Evolutionary conservation across 176 grass and related monocot species (phyloP).

Genomic region (Pharus latifolius): DNA sequence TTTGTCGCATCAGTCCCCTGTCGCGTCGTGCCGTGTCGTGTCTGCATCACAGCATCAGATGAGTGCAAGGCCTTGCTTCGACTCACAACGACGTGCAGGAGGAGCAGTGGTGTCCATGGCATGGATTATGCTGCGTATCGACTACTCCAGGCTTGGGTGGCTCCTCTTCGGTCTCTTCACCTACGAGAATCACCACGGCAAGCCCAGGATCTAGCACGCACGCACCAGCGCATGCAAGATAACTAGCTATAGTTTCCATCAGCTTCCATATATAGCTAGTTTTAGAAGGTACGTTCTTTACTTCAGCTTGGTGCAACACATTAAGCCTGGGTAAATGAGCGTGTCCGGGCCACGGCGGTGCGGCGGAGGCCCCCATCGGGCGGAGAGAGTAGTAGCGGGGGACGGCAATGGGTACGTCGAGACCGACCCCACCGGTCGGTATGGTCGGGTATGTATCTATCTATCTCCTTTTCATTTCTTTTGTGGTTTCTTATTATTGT

Average conservation of each 20-base stretch:
- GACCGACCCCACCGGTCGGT: conserved; percentile 72
- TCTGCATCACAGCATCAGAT: conserved; percentile 16
- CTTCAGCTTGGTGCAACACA: neutral
- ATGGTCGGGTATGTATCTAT: conserved; percentile 63
- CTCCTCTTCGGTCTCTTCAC: conserved; percentile 42
- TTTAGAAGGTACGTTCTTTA: too few species aligned
- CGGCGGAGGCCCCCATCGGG: neutral
- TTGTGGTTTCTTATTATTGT: too few species aligned
- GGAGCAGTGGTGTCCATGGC: conserved; percentile 34
- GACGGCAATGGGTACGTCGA: conserved; percentile 73
- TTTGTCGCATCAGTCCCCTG: neutral
- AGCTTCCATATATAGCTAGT: too few species aligned
- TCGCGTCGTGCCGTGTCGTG: neutral
- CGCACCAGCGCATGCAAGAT: too few species aligned
- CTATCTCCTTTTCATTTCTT: too few species aligned
- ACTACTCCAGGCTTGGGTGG: conserved; percentile 34
- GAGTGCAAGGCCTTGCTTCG: conserved; percentile 27
- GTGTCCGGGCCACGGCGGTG: conserved; percentile 23
- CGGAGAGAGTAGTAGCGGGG: neutral
- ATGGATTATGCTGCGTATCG: conserved; percentile 30
- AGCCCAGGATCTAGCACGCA: conserved; percentile 31
- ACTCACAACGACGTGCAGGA: conserved; percentile 11
- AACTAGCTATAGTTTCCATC: too few species aligned
- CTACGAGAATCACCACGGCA: conserved; percentile 6
- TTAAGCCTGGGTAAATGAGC: neutral